Conservation (phyloP, 2,329 filamentous ascomycete species). For the Cordyceps javanica region DNA sequence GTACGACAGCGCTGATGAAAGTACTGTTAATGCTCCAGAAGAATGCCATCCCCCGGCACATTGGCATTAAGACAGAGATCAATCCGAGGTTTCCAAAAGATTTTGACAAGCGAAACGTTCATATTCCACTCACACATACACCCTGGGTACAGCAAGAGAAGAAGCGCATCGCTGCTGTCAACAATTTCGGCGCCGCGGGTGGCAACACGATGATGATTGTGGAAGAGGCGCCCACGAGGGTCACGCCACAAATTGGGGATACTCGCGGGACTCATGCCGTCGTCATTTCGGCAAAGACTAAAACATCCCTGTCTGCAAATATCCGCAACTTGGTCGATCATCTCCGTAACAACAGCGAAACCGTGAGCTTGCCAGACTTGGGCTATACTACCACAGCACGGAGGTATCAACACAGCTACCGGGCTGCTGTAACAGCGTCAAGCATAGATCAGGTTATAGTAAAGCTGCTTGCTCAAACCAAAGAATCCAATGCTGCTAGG, state of each 20-base stretch:
- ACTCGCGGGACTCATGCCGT: constrained; percentile 47
- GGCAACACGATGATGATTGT: constrained; percentile 64
- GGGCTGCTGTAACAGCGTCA: constrained; percentile 41
- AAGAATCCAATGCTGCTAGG: too few species aligned
- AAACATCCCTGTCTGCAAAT: neutral
- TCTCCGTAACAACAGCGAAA: constrained; percentile 45
- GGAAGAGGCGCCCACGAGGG: constrained; percentile 57
- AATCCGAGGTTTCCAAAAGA: constrained; percentile 55
- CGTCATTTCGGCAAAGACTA: constrained; percentile 41
- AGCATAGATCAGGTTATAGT: constrained; percentile 31
- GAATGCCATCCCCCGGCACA: constrained; percentile 57
- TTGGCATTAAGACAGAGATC: constrained; percentile 59
- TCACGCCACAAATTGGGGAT: constrained; percentile 27
- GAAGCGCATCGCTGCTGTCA: too few species aligned
- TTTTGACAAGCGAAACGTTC: constrained; percentile 49
- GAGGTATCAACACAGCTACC: constrained; percentile 53
- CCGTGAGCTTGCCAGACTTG: constrained; percentile 48
- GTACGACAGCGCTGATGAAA: constrained; percentile 57
- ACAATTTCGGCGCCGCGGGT: constrained; percentile 67
- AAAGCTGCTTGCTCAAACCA: neutral
- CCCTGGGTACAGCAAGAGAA: too few species aligned
- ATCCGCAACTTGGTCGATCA: constrained; percentile 41
- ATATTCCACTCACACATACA: constrained; percentile 50
- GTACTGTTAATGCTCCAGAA: constrained; percentile 60
- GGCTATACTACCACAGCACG: constrained; percentile 65